Evolutionary conservation across 2,329 filamentous ascomycete genomes (phyloP), one percentile per base, ranked within the genome.

Genomic region (Trichoderma guizhouense): DNA sequence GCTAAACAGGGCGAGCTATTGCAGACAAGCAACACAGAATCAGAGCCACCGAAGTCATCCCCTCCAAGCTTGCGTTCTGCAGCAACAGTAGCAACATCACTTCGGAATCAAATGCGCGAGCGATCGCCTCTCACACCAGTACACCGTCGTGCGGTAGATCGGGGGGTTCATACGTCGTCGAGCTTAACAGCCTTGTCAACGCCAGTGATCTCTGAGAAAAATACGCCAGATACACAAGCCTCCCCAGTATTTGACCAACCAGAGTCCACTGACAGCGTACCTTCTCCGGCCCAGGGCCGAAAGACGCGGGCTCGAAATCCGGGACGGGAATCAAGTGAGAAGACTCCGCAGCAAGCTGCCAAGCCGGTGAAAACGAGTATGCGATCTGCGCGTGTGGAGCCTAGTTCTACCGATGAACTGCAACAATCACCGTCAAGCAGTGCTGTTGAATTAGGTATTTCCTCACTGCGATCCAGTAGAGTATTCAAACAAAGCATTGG

Each of bases 361-460:
- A 77, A 76, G 51, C 70, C 72, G 3, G 72, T 62, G 51, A 78
- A 73, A 39, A 72, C 74, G 55, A 74, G 76, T 7, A 76, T 75
- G 67, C 76, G 76, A 9, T 75, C 76, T 14, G 61, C 75, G 7
- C 79, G 79, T 18, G 72, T 79, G n/a, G 81, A 80, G 32, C 84
- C 83, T 0, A 78, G 82, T 15, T 87, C 86, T 14, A 83, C 85
- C 0, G 86, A 88, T 74, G 86, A 88, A 73, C 75, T 87, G 14
- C 81, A 83, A 7, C 76, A 77, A 15, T 85, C 86, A 0, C 79
- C 83, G 1, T 75, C 79, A 7, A 78, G 77, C 1, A 78, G 79
- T 8, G 78, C 80, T 3, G 76, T 84, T 60, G 82, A 84, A 63
- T 81, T 80, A 51, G 83, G 81, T 62, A 74, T 82, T n/a, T 71